phyloP scores from a whole-genome alignment of 2,329 filamentous ascomycete genomes.

The Volutella citrinella region DNA sequence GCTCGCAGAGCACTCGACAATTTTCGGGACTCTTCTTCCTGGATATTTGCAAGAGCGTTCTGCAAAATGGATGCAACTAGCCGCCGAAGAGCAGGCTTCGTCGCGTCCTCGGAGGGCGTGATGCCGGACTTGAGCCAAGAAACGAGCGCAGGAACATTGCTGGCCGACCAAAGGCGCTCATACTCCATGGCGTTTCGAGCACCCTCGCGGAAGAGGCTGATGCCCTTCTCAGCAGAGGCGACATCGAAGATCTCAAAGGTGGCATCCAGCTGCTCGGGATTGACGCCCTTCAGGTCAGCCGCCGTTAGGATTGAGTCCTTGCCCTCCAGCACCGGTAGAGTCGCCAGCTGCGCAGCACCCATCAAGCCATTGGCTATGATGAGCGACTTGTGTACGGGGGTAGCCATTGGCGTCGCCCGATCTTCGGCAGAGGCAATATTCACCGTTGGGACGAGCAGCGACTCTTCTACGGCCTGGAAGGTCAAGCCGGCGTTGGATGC shows the following conservation, averaged over 20 bases:
- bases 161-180: constrained; percentile 70
- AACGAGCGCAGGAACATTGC: constrained; percentile 62
- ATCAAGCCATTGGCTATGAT: constrained; percentile 70
- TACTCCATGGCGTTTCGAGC: constrained; percentile 68
- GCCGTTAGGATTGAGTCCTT: constrained; percentile 49
- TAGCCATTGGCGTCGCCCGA: constrained; percentile 64
- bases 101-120: constrained; percentile 37
- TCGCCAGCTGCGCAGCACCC: constrained; percentile 57
- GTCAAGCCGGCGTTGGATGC: constrained; percentile 30
- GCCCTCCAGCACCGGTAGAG: constrained; percentile 38
- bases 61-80: constrained; percentile 67
- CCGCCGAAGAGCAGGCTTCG: constrained; percentile 64
- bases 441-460: constrained; percentile 72
- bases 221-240: constrained; percentile 56
- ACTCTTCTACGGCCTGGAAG: constrained; percentile 52
- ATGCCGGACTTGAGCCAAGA: constrained; percentile 61
- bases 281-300: constrained; percentile 53
- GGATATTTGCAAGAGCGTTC: constrained; percentile 49
- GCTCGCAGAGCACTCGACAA: constrained; percentile 31
- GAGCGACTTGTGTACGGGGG: constrained; percentile 80
- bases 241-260: constrained; percentile 62
- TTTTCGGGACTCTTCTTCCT: constrained; percentile 43
- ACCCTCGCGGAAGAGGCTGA: constrained; percentile 66
- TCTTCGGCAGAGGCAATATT: constrained; percentile 66
- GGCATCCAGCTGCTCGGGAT: constrained; percentile 32